phyloP scores from a whole-genome alignment of 306 rosid genomes.

The Gleditsia sinensis region DNA sequence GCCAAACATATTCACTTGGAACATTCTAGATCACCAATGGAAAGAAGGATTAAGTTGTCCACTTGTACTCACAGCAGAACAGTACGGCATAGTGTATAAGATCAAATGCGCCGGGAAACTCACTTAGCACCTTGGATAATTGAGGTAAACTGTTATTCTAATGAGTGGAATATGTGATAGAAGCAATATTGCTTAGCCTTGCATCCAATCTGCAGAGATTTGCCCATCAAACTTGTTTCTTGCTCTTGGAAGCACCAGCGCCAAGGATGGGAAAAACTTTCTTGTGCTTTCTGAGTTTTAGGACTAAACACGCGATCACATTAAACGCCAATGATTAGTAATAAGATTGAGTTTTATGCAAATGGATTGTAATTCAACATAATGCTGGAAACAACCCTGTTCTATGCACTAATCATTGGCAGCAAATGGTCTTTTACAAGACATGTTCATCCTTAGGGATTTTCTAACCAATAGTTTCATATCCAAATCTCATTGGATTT shows the following conservation, averaged over 20 bases:
- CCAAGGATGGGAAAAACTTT: background rate
- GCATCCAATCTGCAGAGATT: background rate
- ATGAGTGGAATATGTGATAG: background rate
- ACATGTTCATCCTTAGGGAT: conserved; percentile 63
- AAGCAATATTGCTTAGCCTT: background rate
- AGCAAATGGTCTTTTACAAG: background rate
- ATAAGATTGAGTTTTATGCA: background rate
- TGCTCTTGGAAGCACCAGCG: background rate
- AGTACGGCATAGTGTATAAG: background rate
- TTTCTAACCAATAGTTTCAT: conserved; percentile 30
- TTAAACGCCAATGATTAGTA: background rate
- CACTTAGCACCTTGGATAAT: background rate
- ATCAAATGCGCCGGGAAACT: background rate
- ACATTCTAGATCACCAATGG: background rate
- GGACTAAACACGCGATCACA: background rate
- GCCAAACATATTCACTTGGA: background rate
- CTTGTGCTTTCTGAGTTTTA: background rate
- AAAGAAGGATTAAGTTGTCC: background rate
- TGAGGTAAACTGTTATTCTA: background rate
- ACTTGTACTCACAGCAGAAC: background rate
- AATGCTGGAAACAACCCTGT: conserved; percentile 1
- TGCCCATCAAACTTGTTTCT: background rate
- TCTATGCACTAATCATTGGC: conserved; percentile 20
- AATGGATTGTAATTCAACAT: background rate
- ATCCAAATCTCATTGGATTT: conserved; percentile 43